Base-by-base conservation (phyloP, 345 rosid genomes). In the Odontarrhena argentea region DNA sequence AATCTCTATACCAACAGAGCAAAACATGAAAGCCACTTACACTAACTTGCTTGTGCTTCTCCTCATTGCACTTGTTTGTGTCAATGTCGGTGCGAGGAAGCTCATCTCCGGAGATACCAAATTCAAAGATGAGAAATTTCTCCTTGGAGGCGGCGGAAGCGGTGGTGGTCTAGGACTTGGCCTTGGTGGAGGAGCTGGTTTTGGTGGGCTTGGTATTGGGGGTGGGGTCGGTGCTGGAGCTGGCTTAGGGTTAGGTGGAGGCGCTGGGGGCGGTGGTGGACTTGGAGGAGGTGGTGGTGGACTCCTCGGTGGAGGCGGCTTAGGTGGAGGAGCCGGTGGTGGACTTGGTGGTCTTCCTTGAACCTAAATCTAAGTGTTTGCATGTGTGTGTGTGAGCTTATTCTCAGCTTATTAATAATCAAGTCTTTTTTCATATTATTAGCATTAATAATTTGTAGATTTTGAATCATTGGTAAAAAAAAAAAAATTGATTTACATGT, bases 81-180 rank as follows among this genome's bases (percentile, higher is more conserved):
- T 34, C 54, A 68, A 57, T 50, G 69, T 58, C 18, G 36, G 74
- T 65, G 84, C 79, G 62, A 82, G 86, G 76, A 79, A 82, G 63
- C 83, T 79, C 26, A 62, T 8, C 13, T 67, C 67, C 46, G 71
- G 41, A 5, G 67, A 50, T 14, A 35, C 67, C 4, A 67, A 72
- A 24, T 65, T 58, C 55, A 73, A 73, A 25, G 85, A 81, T 53
- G 77, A 65, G 18, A 76, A 73, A 8, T 51, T 67, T 12, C 36
- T 64, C 54, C 53, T 72, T 43, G 69, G 37, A 9, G 73, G 14
- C 22, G 69, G 55, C 6, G 55, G 28, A 7, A 66, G 15, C 50
- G 71, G 43, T 51, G 55, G n/a, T 48, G 79, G 74, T n/a, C 45
- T 60, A 42, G 78, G 70, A 0, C 45, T 69, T 60, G 43, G 70